Conservation (phyloP, 2,329 filamentous ascomycete species). For the Zymoseptoria pseudotritici region DNA sequence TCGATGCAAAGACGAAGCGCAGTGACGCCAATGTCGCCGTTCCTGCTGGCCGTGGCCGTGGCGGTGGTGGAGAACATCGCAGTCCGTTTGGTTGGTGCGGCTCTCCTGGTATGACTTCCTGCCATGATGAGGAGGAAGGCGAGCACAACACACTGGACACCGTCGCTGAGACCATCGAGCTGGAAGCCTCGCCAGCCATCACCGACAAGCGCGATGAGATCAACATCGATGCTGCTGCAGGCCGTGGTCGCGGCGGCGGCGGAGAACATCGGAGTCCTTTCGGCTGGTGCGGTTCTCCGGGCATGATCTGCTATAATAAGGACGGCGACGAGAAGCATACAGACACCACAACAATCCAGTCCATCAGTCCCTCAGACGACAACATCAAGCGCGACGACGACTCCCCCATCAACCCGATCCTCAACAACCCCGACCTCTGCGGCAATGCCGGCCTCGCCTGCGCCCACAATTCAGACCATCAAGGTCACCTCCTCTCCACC, state of each 20-base stretch:
- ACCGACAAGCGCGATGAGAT: neutral
- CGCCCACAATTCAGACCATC: neutral
- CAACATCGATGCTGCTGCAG: neutral
- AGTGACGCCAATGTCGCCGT: neutral
- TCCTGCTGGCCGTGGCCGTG: neutral
- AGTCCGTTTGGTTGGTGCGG: neutral
- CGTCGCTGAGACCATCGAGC: too few relatives aligned
- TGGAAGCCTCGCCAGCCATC: too few relatives aligned
- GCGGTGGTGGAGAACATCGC: neutral
- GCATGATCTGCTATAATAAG: neutral
- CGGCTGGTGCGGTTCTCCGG: neutral
- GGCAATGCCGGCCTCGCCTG: neutral
- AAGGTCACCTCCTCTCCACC: neutral
- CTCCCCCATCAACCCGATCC: neutral
- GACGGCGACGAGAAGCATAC: neutral
- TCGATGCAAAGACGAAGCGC: neutral
- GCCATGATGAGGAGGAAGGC: neutral
- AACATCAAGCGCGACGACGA: neutral
- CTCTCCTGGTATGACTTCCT: neutral
- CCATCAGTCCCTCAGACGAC: neutral
- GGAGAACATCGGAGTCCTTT: neutral
- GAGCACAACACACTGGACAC: neutral
- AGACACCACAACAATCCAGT: neutral
- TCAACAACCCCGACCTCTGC: neutral
- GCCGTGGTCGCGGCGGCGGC: too few relatives aligned